Base-by-base conservation (phyloP, 2,329 filamentous ascomycete species). In the Botryosphaeria agaves region DNA sequence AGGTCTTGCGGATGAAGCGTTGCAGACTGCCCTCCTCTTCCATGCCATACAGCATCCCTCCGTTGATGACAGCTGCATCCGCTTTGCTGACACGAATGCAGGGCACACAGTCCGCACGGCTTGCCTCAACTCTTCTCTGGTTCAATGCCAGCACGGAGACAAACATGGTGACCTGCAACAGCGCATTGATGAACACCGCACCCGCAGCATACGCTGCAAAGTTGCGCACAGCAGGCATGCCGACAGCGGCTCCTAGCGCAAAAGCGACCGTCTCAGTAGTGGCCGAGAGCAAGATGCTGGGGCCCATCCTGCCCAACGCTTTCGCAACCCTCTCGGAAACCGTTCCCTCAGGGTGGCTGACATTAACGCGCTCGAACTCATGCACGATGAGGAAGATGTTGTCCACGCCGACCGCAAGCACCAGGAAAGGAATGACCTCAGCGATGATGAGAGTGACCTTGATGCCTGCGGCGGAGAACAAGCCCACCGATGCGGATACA, bases 351-450 rank as follows among this genome's bases (percentile, higher is more conserved):
- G 85, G 83, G 45, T 93, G 80, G 51, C 78, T 92, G 41, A 84
- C 59, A 45, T 98, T 98, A 48, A 94, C 80, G 18, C 89, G 71
- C 49, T 98, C 89, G 35, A 98, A 92, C 53, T 98, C 89, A 53
- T 98, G 89, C 1, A 98, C 89, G 35, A 98, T 93, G 33, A 98
- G 62, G 58, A 98, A 98, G 44, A 98, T 95, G 48, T 98, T 98
- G 64, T 98, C 89, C 3, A 98, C 91, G 27, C 89, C 89, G 17
- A 98, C 85, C 8, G 89, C 89, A 14, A 98, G 61, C 7, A 98
- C 87, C 39, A 98, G 76, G 54, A 98, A 98, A 0, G 89, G 89
- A 39, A 98, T 98, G 36, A 98, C 89, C 49, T 98, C 89, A 4
- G 91, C 87, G 36, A 98, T 98, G 46, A 98, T 98, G 40, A 98